phyloP scores from a whole-genome alignment of 495 filamentous ascomycete genomes.

The Lepraria neglecta region DNA sequence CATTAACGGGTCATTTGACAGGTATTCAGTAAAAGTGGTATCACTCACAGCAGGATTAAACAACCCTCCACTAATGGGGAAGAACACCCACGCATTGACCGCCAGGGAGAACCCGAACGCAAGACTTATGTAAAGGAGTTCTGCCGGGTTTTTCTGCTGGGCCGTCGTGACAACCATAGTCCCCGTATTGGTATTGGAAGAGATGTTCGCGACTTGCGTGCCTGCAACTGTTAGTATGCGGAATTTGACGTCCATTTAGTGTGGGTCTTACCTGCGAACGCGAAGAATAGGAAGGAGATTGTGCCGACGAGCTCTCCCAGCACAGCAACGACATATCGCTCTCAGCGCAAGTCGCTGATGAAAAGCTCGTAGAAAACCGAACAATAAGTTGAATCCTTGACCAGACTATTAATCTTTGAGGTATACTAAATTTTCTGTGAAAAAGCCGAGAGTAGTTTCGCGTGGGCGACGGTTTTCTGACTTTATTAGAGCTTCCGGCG shows the following conservation, averaged over 20 bases:
- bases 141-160: constrained; percentile 24
- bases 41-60: constrained; percentile 52
- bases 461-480: too few relatives aligned
- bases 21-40: too few relatives aligned
- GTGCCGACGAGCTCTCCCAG: constrained; percentile 73
- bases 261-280: constrained; percentile 54
- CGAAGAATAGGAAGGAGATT: constrained; percentile 76
- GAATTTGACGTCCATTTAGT: too few relatives aligned
- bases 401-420: too few relatives aligned
- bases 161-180: constrained; percentile 18
- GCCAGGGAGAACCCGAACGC: constrained; percentile 57
- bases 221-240: constrained; percentile 38
- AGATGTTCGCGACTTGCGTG: constrained; percentile 46
- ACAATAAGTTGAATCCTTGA: too few relatives aligned
- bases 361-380: too few relatives aligned
- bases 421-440: not conserved
- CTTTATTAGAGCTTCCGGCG: too few relatives aligned
- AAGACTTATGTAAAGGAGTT: constrained; percentile 48
- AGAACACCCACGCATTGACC: constrained; percentile 65
- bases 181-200: constrained; percentile 22
- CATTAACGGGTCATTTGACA: not conserved
- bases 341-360: too few relatives aligned
- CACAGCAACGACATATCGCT: constrained; percentile 41
- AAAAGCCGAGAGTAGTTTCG: not conserved
- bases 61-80: constrained; percentile 56